Evolutionary conservation across 305 asterid species (phyloP), one percentile per base, ranked within the genome.

Genomic region (Fraxinus xanthoxyloides): DNA sequence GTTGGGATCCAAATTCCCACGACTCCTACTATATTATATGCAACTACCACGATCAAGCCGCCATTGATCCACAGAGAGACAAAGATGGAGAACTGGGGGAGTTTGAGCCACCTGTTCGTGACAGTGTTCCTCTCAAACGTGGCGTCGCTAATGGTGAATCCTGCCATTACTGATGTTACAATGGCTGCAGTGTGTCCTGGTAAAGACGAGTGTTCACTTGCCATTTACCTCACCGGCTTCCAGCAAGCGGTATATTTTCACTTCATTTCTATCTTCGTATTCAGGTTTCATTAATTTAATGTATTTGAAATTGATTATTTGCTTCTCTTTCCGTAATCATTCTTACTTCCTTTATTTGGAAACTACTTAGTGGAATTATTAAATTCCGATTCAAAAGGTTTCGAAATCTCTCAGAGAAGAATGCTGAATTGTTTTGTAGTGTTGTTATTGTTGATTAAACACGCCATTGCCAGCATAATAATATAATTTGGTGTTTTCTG

Each of bases 171-270:
- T 0, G 96, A 90, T 74, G 91, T 92, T 0, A 89, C 93, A 3
- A 80, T 92, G 88, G 92, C 54, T 72, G 93, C 91, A 0, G 84
- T 92, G 0, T 92, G 96, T 74, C 96, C 94, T 6, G 90, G 89
- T 10, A 65, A 90, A 80, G 94, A 92, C 56, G 89, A 89, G 79
- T 90, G 96, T 83, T 89, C 96, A 0, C 91, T 90, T 76, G 93
- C 92, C 82, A 92, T 92, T 88, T 90, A 89, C 77, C 94, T 92
- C 5, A 51, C 92, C 0, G 90, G 89, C 40, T 77, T 92, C 67
- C 94, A 92, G 73, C 94, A 89, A 48, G 94, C 90, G 80, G 94
- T 92, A 85, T 12, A 28, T 26, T 70, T 15, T 70, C 38, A 70
- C 75, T 70, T 31, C 75, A 70, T 70, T 15, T 30, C 75, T 28